These are phyloP conservation scores for Yarrowia porcina DNA, from an alignment of 805 yeast species.

Conservation along the genomic window DNA sequence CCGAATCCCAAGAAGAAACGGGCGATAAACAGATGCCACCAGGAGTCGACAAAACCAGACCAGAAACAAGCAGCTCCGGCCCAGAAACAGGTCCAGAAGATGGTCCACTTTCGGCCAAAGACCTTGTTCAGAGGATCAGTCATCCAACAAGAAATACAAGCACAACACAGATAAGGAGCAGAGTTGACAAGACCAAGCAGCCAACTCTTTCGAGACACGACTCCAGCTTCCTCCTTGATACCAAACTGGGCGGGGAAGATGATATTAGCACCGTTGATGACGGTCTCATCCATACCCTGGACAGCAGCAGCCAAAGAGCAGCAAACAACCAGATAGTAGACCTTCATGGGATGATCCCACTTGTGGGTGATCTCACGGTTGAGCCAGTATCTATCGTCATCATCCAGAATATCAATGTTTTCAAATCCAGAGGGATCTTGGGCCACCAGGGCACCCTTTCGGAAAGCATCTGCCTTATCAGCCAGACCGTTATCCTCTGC, in stretches of 20 bases:
- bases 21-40: conserved; percentile 60
- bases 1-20: conserved; percentile 63
- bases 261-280: conserved; percentile 62
- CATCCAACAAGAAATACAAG: conserved; percentile 55
- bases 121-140: conserved; percentile 51
- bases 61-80: conserved; percentile 60
- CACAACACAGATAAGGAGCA: conserved; percentile 62
- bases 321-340: conserved; percentile 51
- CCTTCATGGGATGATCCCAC: conserved; percentile 44
- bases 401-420: conserved; percentile 41
- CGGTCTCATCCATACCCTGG: conserved; percentile 75
- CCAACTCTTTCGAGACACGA: conserved; percentile 35
- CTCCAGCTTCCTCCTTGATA: conserved; percentile 32
- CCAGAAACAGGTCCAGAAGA: conserved; percentile 55
- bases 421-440: conserved; percentile 40
- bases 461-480: conserved; percentile 29
- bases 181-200: conserved; percentile 59
- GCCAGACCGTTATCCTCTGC: conserved; percentile 1
- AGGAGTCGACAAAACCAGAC: conserved; percentile 59
- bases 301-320: conserved; percentile 68
- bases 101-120: conserved; percentile 58
- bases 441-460: conserved; percentile 56
- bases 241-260: conserved; percentile 37
- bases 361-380: conserved; percentile 49
- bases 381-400: conserved; percentile 37